These are phyloP conservation scores for Salix exigua DNA, from an alignment of 345 rosid species.

Conservation along the genomic window DNA sequence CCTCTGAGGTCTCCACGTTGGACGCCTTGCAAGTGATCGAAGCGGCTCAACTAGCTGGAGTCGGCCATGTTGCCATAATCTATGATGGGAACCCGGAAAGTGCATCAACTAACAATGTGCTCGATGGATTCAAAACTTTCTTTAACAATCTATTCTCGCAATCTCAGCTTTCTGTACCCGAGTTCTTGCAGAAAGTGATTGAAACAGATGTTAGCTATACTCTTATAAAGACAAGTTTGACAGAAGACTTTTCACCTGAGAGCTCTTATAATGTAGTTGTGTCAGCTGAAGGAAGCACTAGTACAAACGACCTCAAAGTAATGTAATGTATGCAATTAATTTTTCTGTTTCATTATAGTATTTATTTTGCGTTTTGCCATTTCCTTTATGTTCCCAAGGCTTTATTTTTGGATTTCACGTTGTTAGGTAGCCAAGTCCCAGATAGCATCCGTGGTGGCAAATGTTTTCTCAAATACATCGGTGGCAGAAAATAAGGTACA, in stretches of 20 bases:
- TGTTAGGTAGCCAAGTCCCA: conserved; percentile 65
- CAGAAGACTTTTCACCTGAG: conserved; percentile 79
- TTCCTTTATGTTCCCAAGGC: background rate
- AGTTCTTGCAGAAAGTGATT: conserved; percentile 60
- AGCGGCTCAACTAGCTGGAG: conserved; percentile 83
- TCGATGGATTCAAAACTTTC: conserved; percentile 75
- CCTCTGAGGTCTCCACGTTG: conserved; percentile 49
- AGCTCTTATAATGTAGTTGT: conserved; percentile 77
- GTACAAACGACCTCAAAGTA: conserved; percentile 85
- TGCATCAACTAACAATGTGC: conserved; percentile 64
- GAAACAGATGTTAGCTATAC: conserved; percentile 73
- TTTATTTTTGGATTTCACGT: conserved; percentile 2
- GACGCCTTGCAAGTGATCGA: conserved; percentile 75
- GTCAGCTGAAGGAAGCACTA: conserved; percentile 60
- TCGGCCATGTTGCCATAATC: conserved; percentile 73
- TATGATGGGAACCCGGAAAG: conserved; percentile 42
- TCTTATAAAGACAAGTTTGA: conserved; percentile 66
- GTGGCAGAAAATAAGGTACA: conserved; percentile 88
- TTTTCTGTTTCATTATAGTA: conserved; percentile 24
- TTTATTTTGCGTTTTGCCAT: background rate
- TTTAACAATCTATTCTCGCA: conserved; percentile 67
- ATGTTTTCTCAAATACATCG: conserved; percentile 77
- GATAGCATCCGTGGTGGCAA: conserved; percentile 80
- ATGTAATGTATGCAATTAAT: conserved; percentile 89
- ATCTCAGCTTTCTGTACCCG: conserved; percentile 57